These are phyloP conservation scores for Ceratobasidium theobromae DNA, from an alignment of 1,284 basidiomycete genomes.

Conservation along the genomic window DNA sequence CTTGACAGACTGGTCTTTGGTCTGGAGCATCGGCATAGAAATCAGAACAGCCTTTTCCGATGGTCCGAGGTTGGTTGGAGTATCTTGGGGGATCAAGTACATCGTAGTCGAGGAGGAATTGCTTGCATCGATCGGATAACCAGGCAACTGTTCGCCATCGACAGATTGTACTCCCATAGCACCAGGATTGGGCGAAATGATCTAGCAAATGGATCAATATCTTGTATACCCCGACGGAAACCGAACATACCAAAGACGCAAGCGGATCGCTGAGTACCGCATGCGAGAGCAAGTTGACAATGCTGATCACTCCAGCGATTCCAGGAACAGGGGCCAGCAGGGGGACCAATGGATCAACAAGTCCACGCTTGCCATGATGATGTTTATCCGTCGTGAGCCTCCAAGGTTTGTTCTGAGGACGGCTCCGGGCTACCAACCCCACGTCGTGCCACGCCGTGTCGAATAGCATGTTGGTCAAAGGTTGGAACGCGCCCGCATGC, in stretches of 20 bases:
- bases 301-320: constrained; percentile 2
- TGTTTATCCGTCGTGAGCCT: background rate
- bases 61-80: constrained; percentile 4
- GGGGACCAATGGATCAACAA: constrained; percentile 7
- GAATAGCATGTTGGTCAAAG: background rate
- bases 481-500: background rate
- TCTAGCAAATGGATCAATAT: background rate
- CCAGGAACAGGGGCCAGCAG: constrained; percentile 2
- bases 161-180: constrained; percentile 6
- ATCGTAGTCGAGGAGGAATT: constrained; percentile 23
- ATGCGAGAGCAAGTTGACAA: background rate
- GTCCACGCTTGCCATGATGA: background rate
- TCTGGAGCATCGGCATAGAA: constrained; percentile 9
- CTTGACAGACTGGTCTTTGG: constrained; percentile 12
- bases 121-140: constrained; percentile 25
- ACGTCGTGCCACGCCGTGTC: background rate
- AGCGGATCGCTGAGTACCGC: constrained; percentile 19
- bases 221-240: background rate
- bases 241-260: constrained; percentile 7
- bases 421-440: background rate
- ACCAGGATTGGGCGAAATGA: constrained; percentile 10
- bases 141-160: constrained; percentile 2
- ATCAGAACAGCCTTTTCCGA: constrained; percentile 17
- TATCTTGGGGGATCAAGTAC: constrained; percentile 23
- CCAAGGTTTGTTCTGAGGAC: background rate